These are phyloP conservation scores for Rosa rugosa DNA, from an alignment of 306 rosid genomes.

Conservation along the genomic window DNA sequence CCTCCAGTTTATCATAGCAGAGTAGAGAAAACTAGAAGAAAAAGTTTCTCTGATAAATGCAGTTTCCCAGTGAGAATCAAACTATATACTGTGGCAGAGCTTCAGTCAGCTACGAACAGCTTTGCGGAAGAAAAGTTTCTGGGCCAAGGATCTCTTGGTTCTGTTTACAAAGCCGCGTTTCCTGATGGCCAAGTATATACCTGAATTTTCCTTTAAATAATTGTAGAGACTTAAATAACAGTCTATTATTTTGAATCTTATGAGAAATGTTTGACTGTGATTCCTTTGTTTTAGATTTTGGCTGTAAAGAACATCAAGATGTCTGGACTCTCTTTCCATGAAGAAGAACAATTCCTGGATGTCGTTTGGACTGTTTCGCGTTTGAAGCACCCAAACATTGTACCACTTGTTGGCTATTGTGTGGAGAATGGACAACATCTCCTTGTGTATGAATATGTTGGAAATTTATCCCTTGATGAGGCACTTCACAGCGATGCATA, in stretches of 20 bases:
- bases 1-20: constrained; percentile 52
- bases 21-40: constrained; percentile 49
- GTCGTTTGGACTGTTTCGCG: constrained; percentile 70
- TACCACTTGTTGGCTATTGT: constrained; percentile 74
- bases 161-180: constrained; percentile 81
- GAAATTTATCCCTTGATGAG: constrained; percentile 57
- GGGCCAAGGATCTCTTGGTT: constrained; percentile 91
- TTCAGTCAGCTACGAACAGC: constrained; percentile 78
- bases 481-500: constrained; percentile 65
- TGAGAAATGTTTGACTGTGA: constrained; percentile 12
- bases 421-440: constrained; percentile 87
- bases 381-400: constrained; percentile 79
- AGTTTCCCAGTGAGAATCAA: constrained; percentile 57
- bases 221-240: constrained; percentile 7
- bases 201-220: constrained; percentile 4
- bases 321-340: constrained; percentile 58
- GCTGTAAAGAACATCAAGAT: constrained; percentile 75
- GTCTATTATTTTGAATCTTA: constrained; percentile 15
- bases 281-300: constrained; percentile 44
- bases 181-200: constrained; percentile 69
- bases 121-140: constrained; percentile 63
- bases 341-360: constrained; percentile 85
- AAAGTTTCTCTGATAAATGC: constrained; percentile 60
- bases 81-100: constrained; percentile 63
- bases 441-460: constrained; percentile 67